A percentile compares a stretch with the other conserved stretches of the same genome.
Evolutionary conservation across 805 yeast species (phyloP).

Genomic region (Candida yuanshanica): DNA sequence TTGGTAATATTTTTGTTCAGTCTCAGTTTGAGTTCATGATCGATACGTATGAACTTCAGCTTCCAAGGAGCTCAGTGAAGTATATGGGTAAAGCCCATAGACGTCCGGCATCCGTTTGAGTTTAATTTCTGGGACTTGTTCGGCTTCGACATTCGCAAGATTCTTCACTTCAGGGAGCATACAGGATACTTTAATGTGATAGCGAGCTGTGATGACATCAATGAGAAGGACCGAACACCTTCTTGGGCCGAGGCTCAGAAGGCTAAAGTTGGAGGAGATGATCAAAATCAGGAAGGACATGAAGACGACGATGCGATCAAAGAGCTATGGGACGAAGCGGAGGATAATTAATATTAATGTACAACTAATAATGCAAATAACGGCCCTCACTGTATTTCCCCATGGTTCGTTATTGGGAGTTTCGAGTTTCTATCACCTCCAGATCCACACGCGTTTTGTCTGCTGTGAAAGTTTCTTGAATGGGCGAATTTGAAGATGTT

Average conservation of each 20-base stretch:
- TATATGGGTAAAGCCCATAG: conserved; percentile 15
- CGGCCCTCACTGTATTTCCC: no score
- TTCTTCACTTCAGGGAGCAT: conserved; percentile 17
- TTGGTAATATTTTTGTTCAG: conserved; percentile 32
- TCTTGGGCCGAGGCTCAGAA: not conserved
- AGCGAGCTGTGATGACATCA: conserved; percentile 14
- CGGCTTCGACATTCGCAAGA: conserved; percentile 10
- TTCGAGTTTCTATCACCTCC: no score
- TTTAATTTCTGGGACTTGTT: conserved; percentile 16
- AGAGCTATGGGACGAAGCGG: not conserved
- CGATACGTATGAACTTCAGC: conserved; percentile 33
- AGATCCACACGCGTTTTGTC: no score
- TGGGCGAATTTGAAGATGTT: no score
- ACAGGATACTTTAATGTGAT: conserved; percentile 15
- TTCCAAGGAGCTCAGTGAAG: conserved; percentile 20
- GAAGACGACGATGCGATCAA: not conserved
- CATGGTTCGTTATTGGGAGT: no score
- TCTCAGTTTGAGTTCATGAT: conserved; percentile 29
- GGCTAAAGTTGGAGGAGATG: not conserved
- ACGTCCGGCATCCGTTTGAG: conserved; percentile 7
- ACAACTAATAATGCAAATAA: no score
- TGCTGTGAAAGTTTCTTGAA: no score
- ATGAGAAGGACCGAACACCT: not conserved
- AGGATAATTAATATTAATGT: not conserved
- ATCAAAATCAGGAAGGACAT: not conserved